Conservation (phyloP, 2,329 filamentous ascomycete genomes). For the Chrysoporthe puriensis region DNA sequence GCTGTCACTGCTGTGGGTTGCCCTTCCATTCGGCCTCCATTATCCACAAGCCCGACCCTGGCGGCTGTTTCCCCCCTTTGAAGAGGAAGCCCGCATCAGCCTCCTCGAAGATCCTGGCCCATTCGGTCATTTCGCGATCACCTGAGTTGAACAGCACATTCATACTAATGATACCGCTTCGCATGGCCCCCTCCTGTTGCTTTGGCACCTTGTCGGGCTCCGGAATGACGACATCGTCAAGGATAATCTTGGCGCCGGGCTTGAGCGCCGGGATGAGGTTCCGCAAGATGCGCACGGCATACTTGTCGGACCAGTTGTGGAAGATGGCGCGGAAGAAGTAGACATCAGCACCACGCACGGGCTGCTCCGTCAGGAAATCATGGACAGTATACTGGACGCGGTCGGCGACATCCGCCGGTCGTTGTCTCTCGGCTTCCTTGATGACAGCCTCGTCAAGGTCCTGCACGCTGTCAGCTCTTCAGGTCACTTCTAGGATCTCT, state of each 20-base stretch:
- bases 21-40: conserved; percentile 10
- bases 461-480: conserved; percentile 28
- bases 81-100: conserved; percentile 7
- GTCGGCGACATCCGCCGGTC: conserved; percentile 8
- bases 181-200: background rate
- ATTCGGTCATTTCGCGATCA: conserved; percentile 16
- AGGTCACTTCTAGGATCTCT: conserved; percentile 28
- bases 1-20: background rate
- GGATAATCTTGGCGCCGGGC: conserved; percentile 33
- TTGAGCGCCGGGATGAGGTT: conserved; percentile 38
- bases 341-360: conserved; percentile 24
- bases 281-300: conserved; percentile 38
- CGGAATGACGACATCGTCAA: conserved; percentile 35
- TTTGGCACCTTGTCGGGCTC: conserved; percentile 28
- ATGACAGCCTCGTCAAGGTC: conserved; percentile 16
- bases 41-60: conserved; percentile 9
- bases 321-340: conserved; percentile 39
- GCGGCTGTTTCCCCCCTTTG: conserved; percentile 6
- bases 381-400: conserved; percentile 17
- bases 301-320: conserved; percentile 41
- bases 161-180: conserved; percentile 10
- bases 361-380: conserved; percentile 15
- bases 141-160: conserved; percentile 15
- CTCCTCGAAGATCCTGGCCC: conserved; percentile 8
- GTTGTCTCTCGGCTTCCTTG: conserved; percentile 3